Percentiles rank a stretch among this genome's conserved stretches.
These are phyloP conservation scores for Helicostylum pulchrum DNA, from an alignment of 192 early-diverging fungal species.

Conservation along the genomic window DNA sequence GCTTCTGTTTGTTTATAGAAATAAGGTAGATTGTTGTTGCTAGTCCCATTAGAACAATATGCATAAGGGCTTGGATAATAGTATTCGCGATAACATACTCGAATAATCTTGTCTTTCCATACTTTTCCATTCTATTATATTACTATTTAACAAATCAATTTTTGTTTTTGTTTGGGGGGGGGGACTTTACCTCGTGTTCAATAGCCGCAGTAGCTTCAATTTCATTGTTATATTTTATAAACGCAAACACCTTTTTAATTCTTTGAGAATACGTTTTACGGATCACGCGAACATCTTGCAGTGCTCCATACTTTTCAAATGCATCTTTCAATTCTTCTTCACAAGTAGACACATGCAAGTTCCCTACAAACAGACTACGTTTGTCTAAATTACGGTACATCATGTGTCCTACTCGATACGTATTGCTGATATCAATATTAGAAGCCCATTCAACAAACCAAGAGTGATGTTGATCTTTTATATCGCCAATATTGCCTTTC, in stretches of 20 bases:
- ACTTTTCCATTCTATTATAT: neutral
- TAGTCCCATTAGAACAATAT: too few species aligned
- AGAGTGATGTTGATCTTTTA: neutral
- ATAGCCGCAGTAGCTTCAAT: constrained; percentile 48
- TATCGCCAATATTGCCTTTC: too few species aligned
- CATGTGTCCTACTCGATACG: neutral
- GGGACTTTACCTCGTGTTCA: constrained; percentile 53
- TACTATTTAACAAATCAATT: too few species aligned
- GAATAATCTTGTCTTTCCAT: neutral
- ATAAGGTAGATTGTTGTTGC: too few species aligned
- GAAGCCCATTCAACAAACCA: constrained; percentile 68
- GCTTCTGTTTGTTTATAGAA: too few species aligned
- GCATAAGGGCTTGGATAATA: too few species aligned
- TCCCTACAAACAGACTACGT: constrained; percentile 61
- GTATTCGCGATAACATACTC: constrained; percentile 7
- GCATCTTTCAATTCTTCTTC: constrained; percentile 42
- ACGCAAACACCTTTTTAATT: constrained; percentile 58
- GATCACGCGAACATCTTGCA: constrained; percentile 48
- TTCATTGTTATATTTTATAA: constrained; percentile 56
- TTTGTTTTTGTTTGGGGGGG: too few species aligned
- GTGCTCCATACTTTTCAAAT: constrained; percentile 56
- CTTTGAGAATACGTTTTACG: constrained; percentile 21
- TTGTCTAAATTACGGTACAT: constrained; percentile 39
- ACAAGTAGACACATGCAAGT: constrained; percentile 48
- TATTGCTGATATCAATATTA: constrained; percentile 24